A percentile compares a stretch with the other conserved stretches of the same genome.
These are phyloP conservation scores for Proliferodiscus dingleyae DNA, from an alignment of 2,329 filamentous ascomycete species.

Conservation along the genomic window DNA sequence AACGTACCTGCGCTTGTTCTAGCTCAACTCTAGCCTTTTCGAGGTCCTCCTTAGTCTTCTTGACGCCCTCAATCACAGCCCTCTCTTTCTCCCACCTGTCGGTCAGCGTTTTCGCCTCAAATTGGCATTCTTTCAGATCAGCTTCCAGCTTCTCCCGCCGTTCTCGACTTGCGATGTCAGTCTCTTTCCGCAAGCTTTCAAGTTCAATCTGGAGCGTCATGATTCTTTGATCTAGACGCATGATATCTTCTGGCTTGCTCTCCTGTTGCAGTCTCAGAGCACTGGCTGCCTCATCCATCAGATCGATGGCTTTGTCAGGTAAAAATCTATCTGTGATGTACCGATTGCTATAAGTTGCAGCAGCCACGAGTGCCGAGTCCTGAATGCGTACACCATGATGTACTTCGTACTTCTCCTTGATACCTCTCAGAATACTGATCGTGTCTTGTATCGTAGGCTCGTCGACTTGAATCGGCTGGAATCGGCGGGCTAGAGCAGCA, in stretches of 20 bases:
- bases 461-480: conserved; percentile 90
- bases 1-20: conserved; percentile 66
- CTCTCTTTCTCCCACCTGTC: conserved; percentile 89
- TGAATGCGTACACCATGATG: conserved; percentile 96
- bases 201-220: conserved; percentile 98
- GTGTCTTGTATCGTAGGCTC: conserved; percentile 90
- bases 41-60: conserved; percentile 81
- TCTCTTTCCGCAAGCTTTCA: conserved; percentile 91
- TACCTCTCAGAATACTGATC: conserved; percentile 89
- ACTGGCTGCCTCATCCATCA: conserved; percentile 93
- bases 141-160: conserved; percentile 79
- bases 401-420: conserved; percentile 96
- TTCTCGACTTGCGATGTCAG: conserved; percentile 82
- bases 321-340: conserved; percentile 96
- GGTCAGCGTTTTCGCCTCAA: conserved; percentile 69
- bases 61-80: conserved; percentile 78
- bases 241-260: conserved; percentile 92
- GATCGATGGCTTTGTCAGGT: conserved; percentile 93
- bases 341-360: conserved; percentile 86
- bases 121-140: conserved; percentile 70
- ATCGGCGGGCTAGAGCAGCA: conserved; percentile 82
- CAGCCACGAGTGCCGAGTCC: conserved; percentile 85
- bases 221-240: conserved; percentile 86
- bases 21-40: conserved; percentile 81
- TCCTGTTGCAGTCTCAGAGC: conserved; percentile 90